Base-by-base conservation (phyloP, 1,284 basidiomycete genomes). In the Moesziomyces antarcticus region DNA sequence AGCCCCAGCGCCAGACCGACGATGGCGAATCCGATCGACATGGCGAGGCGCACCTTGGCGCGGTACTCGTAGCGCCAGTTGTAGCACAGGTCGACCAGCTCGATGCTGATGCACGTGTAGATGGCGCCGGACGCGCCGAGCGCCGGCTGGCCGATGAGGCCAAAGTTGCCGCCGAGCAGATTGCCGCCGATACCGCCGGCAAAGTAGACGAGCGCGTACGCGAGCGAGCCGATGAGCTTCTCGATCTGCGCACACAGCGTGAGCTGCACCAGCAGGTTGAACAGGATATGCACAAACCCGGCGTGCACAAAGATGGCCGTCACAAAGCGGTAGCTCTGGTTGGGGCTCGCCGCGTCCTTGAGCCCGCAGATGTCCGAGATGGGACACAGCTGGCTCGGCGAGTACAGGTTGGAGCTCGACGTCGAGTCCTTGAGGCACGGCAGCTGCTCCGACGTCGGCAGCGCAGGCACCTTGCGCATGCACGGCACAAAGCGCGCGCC, bases 231-330 rank as follows among this genome's bases (percentile, higher is more conserved):
- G 82, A 75, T 58, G 2, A 78, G 70, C 79, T 71, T 81, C 52
- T 84, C 83, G 40, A 92, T 92, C 83, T 93, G 91, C 18, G 91
- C 92, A 25, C 91, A 91, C 11, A 92, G 85, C 1, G 89, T 90
- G 57, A 93, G 84, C 78, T 97, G 94, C 5, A 92, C 94, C 40
- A 97, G 81, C 89, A 97, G 91, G 82, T 98, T 98, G 69, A 98
- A 84, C 3, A 91, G 75, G 53, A 96, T 88, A 50, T 84, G 95
- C 18, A 97, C 88, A 66, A 98, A 87, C 13, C 95, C 95, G 21
- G 93, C 94, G 79, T 97, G 95, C 5, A 97, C 84, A 84, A 98
- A 97, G 27, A 86, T 83, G 11, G 82, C 70, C 73, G 80, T 75
- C 40, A 86, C 86, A 56, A 84, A 92, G 88, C 93, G 88, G 85